phyloP scores from a whole-genome alignment of 805 yeast genomes.

The Teunomyces lycoperdinae region DNA sequence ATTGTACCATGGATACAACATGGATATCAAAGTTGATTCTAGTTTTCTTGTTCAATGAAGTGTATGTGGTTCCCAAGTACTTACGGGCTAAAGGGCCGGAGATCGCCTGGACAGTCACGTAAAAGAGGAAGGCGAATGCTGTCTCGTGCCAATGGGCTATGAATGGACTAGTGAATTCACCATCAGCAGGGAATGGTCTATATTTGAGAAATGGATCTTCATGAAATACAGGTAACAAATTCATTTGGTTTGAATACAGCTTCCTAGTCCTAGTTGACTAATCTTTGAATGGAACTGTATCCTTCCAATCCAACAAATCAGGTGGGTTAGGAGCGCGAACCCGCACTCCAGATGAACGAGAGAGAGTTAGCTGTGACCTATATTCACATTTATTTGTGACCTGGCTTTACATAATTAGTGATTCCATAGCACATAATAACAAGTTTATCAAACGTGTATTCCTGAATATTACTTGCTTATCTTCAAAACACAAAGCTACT shows the following conservation, averaged over 20 bases:
- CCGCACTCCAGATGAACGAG: not conserved
- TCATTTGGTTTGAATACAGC: constrained; percentile 8
- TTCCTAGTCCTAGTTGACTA: not conserved
- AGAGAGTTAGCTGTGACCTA: too few relatives aligned
- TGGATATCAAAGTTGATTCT: constrained; percentile 85
- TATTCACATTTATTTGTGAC: not conserved
- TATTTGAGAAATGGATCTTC: constrained; percentile 44
- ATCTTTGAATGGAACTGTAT: not conserved
- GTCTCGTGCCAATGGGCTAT: constrained; percentile 76
- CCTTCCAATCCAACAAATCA: not conserved
- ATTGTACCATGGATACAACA: constrained; percentile 83
- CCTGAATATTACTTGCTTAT: too few relatives aligned
- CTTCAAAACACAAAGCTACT: too few relatives aligned
- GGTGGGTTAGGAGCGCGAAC: not conserved
- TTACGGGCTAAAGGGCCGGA: constrained; percentile 51
- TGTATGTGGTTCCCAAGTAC: constrained; percentile 56
- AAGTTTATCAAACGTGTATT: too few relatives aligned
- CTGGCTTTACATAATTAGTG: not conserved
- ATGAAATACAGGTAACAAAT: constrained; percentile 21
- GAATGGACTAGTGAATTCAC: constrained; percentile 38
- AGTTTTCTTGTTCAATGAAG: constrained; percentile 41
- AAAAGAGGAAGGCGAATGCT: constrained; percentile 55
- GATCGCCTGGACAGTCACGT: constrained; percentile 49
- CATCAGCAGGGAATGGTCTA: constrained; percentile 44
- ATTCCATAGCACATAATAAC: not conserved